These are phyloP conservation scores for Crithidia thermophila DNA, from an alignment of 208 protist species.

Conservation along the genomic window DNA sequence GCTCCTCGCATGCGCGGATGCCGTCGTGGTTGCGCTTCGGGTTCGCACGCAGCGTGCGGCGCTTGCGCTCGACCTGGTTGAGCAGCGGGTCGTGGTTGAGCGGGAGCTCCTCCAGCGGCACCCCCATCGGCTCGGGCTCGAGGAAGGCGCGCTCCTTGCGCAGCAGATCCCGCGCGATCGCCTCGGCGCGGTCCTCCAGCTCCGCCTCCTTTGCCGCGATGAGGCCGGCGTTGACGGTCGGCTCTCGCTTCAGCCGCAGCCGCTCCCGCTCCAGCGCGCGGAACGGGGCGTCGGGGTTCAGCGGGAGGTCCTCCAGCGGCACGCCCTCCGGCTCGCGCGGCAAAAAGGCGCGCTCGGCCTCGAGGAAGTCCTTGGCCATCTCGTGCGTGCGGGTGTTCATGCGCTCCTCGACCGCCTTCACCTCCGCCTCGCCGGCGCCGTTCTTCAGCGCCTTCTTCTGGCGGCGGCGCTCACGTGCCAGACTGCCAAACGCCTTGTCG, in stretches of 20 bases:
- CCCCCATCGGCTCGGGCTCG: conserved; percentile 82
- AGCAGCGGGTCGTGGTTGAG: conserved; percentile 73
- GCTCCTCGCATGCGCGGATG: conserved; percentile 64
- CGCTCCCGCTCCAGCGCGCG: conserved; percentile 51
- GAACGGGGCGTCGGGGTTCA: conserved; percentile 65
- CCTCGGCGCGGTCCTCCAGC: conserved; percentile 52
- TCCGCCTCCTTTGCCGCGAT: conserved; percentile 42
- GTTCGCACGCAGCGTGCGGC: conserved; percentile 49
- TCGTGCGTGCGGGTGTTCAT: conserved; percentile 77
- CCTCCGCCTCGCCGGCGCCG: conserved; percentile 43
- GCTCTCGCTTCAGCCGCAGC: conserved; percentile 61
- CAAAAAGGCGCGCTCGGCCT: conserved; percentile 65
- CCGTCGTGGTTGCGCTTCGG: conserved; percentile 51
- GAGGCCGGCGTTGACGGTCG: conserved; percentile 27
- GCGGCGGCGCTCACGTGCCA: conserved; percentile 64
- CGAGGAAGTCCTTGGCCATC: conserved; percentile 54
- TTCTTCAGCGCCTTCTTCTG: conserved; percentile 58
- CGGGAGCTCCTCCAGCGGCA: conserved; percentile 78
- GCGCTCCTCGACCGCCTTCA: conserved; percentile 51
- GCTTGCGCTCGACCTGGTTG: conserved; percentile 67
- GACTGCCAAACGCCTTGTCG: conserved; percentile 61
- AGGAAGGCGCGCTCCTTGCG: conserved; percentile 82
- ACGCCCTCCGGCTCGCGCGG: conserved; percentile 75
- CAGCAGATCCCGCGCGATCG: conserved; percentile 61
- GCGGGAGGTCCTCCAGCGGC: conserved; percentile 58